A percentile compares a stretch with the other conserved stretches of the same genome.
phyloP scores from a whole-genome alignment of 352 stramenopile species.

The Phytophthora nicotianae region DNA sequence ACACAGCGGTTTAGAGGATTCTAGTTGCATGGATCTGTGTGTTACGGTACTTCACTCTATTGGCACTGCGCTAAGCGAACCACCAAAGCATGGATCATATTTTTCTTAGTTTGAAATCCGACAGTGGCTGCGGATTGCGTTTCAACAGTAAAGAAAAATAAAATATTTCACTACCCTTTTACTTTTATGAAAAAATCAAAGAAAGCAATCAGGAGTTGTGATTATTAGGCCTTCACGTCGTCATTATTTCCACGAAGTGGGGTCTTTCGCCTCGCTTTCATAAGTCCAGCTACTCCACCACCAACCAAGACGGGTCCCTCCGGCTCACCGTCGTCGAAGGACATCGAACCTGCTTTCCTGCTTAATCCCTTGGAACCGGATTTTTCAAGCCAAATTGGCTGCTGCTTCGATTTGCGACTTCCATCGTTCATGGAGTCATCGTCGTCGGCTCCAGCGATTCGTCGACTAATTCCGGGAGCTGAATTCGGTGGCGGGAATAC shows the following conservation, averaged over 20 bases:
- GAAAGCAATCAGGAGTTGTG: no score
- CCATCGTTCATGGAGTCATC: conserved; percentile 48
- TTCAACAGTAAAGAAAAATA: no score
- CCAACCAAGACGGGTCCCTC: conserved; percentile 40
- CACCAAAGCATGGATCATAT: no score
- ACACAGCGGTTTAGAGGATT: no score
- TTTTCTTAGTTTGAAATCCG: no score
- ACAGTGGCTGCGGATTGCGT: no score
- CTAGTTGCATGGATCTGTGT: no score
- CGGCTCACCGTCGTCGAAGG: conserved; percentile 40
- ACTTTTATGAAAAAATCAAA: no score
- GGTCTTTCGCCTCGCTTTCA: conserved; percentile 76
- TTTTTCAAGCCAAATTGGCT: conserved; percentile 67
- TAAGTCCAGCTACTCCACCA: conserved; percentile 60
- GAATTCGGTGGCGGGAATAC: conserved; percentile 76
- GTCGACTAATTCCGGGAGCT: conserved; percentile 60
- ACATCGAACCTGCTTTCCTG: conserved; percentile 24
- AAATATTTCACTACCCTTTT: no score
- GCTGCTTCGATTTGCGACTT: conserved; percentile 23
- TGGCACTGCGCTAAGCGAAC: no score
- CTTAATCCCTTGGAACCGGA: conserved; percentile 8
- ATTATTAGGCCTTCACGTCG: conserved; percentile 21
- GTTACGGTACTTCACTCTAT: no score
- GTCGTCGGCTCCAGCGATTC: conserved; percentile 20
- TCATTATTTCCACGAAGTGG: conserved; percentile 44